These are phyloP conservation scores for Schizopora paradoxa DNA, from an alignment of 1,284 basidiomycete genomes.

Conservation along the genomic window DNA sequence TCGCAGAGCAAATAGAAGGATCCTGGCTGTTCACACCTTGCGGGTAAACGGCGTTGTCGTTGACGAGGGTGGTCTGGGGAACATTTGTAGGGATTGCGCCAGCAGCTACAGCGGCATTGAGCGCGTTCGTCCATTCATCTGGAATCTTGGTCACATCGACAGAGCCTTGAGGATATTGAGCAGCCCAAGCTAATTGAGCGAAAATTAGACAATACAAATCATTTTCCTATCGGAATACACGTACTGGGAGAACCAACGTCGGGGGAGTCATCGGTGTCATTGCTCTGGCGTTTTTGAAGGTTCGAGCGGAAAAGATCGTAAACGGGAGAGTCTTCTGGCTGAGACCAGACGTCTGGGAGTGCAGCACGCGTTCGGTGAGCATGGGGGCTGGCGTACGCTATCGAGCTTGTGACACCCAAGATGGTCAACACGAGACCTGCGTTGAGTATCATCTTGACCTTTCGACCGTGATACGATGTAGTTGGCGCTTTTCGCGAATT, in stretches of 20 bases:
- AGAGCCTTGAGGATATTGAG: slow-evolving; percentile 41
- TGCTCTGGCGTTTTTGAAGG: not conserved
- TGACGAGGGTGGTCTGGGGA: slow-evolving; percentile 41
- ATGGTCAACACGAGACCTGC: too few species aligned
- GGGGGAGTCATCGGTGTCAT: not conserved
- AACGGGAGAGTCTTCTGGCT: not conserved
- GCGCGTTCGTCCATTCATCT: slow-evolving; percentile 58
- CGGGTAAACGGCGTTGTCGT: slow-evolving; percentile 48
- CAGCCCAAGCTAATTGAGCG: slow-evolving; percentile 46
- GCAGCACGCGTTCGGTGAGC: not conserved
- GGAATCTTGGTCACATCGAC: slow-evolving; percentile 47
- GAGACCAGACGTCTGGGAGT: not conserved
- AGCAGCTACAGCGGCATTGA: slow-evolving; percentile 53
- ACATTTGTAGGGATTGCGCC: slow-evolving; percentile 70
- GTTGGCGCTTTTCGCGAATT: too few species aligned
- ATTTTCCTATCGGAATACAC: not conserved
- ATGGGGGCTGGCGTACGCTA: too few species aligned
- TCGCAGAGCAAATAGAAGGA: slow-evolving; percentile 52
- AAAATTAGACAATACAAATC: not conserved
- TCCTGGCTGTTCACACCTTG: slow-evolving; percentile 45
- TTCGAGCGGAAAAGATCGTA: not conserved
- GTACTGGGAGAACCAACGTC: not conserved
- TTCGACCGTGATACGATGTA: too few species aligned
- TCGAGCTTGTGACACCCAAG: too few species aligned
- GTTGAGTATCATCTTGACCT: too few species aligned